Evolutionary conservation across 768 basidiomycete species (phyloP).

Genomic region (Amanita pallidorosea): DNA sequence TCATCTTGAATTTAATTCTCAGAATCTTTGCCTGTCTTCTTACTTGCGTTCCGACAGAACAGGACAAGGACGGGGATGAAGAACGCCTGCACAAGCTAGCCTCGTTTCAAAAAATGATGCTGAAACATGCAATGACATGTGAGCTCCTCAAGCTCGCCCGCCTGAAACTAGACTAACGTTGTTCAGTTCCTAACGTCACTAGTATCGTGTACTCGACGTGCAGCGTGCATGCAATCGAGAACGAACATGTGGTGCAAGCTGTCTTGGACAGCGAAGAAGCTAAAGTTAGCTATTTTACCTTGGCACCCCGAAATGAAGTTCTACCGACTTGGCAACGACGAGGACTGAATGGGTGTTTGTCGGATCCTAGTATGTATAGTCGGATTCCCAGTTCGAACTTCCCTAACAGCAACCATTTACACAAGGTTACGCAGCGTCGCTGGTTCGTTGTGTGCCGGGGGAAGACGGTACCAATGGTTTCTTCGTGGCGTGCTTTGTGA

Average conservation of each 20-base stretch:
- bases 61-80: constrained; percentile 44
- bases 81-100: constrained; percentile 78
- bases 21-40: constrained; percentile 2
- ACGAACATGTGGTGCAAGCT: constrained; percentile 80
- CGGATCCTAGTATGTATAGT: constrained; percentile 30
- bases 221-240: constrained; percentile 83
- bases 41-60: constrained; percentile 27
- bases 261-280: constrained; percentile 70
- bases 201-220: constrained; percentile 98
- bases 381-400: neutral
- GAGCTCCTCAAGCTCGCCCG: constrained; percentile 14
- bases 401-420: neutral
- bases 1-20: constrained; percentile 10
- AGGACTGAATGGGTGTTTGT: constrained; percentile 60
- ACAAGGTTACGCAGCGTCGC: constrained; percentile 43
- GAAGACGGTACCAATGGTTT: constrained; percentile 94
- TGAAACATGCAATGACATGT: constrained; percentile 96
- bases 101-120: constrained; percentile 82
- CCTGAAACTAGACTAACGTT: constrained; percentile 2
- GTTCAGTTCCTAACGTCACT: constrained; percentile 60
- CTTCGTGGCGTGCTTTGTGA: constrained; percentile 91
- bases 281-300: constrained; percentile 40
- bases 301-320: constrained; percentile 59
- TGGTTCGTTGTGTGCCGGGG: constrained; percentile 66
- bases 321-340: constrained; percentile 78